These are phyloP conservation scores for Pythium plurisporium DNA, from an alignment of 352 stramenopile genomes.

Conservation along the genomic window DNA sequence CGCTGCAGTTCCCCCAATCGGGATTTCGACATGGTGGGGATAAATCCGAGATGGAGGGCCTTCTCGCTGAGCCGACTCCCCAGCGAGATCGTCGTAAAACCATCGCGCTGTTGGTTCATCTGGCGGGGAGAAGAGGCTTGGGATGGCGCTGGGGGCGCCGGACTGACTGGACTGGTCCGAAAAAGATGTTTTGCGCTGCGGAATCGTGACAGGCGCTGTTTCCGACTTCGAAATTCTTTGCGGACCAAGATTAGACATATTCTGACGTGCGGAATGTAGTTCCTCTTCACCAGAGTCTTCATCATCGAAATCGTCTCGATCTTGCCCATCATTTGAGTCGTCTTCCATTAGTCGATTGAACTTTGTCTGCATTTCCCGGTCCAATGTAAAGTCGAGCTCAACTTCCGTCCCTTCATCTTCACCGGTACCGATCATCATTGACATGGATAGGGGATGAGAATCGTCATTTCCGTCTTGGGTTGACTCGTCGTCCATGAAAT, in stretches of 20 bases:
- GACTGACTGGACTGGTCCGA: conserved; percentile 42
- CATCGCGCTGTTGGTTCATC: conserved; percentile 73
- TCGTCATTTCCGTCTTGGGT: conserved; percentile 20
- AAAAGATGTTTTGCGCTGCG: conserved; percentile 46
- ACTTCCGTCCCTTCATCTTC: conserved; percentile 73
- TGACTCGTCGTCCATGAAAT: conserved; percentile 44
- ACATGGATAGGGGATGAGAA: conserved; percentile 70
- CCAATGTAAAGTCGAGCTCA: conserved; percentile 76
- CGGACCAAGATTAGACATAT: neutral
- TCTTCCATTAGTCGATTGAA: conserved; percentile 74
- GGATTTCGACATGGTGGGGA: conserved; percentile 84
- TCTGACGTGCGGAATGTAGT: neutral
- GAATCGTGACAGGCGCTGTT: conserved; percentile 41
- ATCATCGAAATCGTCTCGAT: conserved; percentile 20
- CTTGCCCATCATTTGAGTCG: conserved; percentile 34
- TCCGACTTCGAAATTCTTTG: conserved; percentile 12
- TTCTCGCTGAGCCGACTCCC: conserved; percentile 29
- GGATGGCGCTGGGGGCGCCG: conserved; percentile 29
- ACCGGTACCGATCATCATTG: conserved; percentile 59
- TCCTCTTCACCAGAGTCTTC: conserved; percentile 34
- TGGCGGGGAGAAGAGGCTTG: conserved; percentile 52
- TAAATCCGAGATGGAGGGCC: conserved; percentile 74
- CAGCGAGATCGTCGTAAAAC: conserved; percentile 65
- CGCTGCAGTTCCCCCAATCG: conserved; percentile 71
- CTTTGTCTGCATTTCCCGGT: conserved; percentile 64